These are phyloP conservation scores for Phytopythium chamaehyphon DNA, from an alignment of 352 stramenopile genomes.

Conservation along the genomic window DNA sequence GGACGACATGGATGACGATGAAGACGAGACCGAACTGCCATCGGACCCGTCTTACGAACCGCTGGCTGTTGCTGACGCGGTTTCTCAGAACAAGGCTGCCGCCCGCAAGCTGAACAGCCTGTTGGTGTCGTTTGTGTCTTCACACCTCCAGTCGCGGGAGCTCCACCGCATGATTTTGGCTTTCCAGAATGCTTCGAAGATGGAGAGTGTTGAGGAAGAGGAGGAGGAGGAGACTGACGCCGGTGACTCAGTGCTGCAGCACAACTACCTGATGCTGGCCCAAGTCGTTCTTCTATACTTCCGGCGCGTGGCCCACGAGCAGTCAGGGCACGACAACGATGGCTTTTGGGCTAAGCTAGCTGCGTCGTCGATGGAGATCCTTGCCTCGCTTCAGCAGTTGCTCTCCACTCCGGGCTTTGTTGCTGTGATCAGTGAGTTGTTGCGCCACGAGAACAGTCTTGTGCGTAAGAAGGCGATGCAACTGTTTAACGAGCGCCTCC, in stretches of 20 bases:
- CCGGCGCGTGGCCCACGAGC: slow-evolving; percentile 62
- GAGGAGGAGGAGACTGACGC: slow-evolving; percentile 30
- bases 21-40: slow-evolving; percentile 34
- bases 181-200: slow-evolving; percentile 18
- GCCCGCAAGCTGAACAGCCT: slow-evolving; percentile 57
- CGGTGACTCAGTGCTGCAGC: slow-evolving; percentile 53
- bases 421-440: slow-evolving; percentile 75
- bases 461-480: slow-evolving; percentile 88
- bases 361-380: slow-evolving; percentile 64
- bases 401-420: slow-evolving; percentile 84
- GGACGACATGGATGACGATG: slow-evolving; percentile 68
- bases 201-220: slow-evolving; percentile 23
- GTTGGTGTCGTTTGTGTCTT: slow-evolving; percentile 64
- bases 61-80: slow-evolving; percentile 34
- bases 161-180: slow-evolving; percentile 72
- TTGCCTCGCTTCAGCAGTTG: slow-evolving; percentile 75
- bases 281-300: slow-evolving; percentile 82
- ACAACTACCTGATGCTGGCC: slow-evolving; percentile 75
- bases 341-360: slow-evolving; percentile 58
- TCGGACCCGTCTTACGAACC: slow-evolving; percentile 37
- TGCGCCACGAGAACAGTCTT: slow-evolving; percentile 84
- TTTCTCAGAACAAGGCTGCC: slow-evolving; percentile 30
- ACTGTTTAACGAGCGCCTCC: slow-evolving; percentile 83
- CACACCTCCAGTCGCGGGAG: slow-evolving; percentile 58
- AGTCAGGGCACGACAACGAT: slow-evolving; percentile 49